These are phyloP conservation scores for Globisporangium alternatum DNA, from an alignment of 352 stramenopile species.

Conservation along the genomic window DNA sequence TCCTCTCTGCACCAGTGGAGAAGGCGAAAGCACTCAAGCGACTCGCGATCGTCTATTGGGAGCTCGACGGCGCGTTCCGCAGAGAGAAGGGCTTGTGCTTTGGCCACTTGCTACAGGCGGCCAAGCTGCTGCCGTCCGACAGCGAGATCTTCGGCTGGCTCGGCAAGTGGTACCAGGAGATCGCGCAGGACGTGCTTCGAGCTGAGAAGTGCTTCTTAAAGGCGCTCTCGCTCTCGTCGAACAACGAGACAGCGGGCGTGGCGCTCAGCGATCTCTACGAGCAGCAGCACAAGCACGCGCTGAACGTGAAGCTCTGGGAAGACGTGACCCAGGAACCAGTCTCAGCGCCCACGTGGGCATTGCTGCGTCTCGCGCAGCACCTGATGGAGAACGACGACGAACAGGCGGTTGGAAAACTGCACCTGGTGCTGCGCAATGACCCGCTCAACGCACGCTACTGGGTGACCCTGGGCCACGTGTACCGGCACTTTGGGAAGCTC, in stretches of 20 bases:
- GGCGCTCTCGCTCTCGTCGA: constrained; percentile 54
- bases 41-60: constrained; percentile 77
- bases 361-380: constrained; percentile 69
- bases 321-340: constrained; percentile 54
- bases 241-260: constrained; percentile 54
- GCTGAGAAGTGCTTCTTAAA: constrained; percentile 88
- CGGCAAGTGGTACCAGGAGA: constrained; percentile 71
- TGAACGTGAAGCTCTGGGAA: constrained; percentile 73
- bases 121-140: constrained; percentile 68
- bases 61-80: constrained; percentile 42
- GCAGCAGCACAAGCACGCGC: constrained; percentile 49
- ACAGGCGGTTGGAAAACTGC: constrained; percentile 59
- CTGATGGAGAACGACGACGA: constrained; percentile 69
- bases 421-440: constrained; percentile 72
- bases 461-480: constrained; percentile 76
- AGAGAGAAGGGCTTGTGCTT: constrained; percentile 66
- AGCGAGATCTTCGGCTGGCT: constrained; percentile 69
- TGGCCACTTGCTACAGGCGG: constrained; percentile 56
- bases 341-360: constrained; percentile 66
- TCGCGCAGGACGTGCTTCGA: constrained; percentile 56
- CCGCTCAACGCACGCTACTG: constrained; percentile 62
- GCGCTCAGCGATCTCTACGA: constrained; percentile 72
- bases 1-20: constrained; percentile 13
- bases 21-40: constrained; percentile 58
- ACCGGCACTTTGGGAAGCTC: constrained; percentile 76